Evolutionary conservation across 169 alveolate genomes (phyloP), one percentile per base, ranked within the genome.

Genomic region (Plasmodium reichenowi): DNA sequence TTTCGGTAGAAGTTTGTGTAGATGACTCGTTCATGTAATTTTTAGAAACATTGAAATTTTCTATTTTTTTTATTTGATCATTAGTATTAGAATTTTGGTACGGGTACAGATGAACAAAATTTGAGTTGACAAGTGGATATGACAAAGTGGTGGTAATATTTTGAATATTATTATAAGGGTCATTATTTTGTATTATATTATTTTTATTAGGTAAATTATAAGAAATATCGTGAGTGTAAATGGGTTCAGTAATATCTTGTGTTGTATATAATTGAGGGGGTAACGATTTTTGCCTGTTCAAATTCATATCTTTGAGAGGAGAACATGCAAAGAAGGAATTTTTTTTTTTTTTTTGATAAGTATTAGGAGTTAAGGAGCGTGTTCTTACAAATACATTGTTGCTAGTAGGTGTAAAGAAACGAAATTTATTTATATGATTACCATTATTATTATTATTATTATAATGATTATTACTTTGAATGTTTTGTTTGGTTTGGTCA

Each of bases 361-460:
- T 48, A 32, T 52, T 52, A 20, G 76, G 89, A 0, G 64, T 68
- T 58, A 78, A 43, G 0, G 89, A 78, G 43, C 74, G 47, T n/a
- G 89, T 78, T 50, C 89, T 52, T 47, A 78, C 50, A 71, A 78
- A 78, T 10, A 78, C 78, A 45, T 78, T 78, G 7, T 50, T 78
- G 20, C 9, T 22, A 7, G 43, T 43, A 1, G 59, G 74, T 9
- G 38, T 63, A 10, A 43, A 48, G 17, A 17, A 24, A 12, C 62
- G 60, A 29, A 29, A n/a, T 52, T 5, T 64, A 38, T 68, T 68
- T 43, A 68, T 22, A 47, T 52, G 26, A 22, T 52, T 74, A 26
- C 43, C 52, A 59, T 20, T 54, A 26, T 8, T 26, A 12, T 29
- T 72, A 52, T 13, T 9, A 50, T 43, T 58, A 24, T 9, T 72